Percentiles rank a stretch among this genome's conserved stretches.
These are phyloP conservation scores for Alloteropsis semialata DNA, from an alignment of 176 grass and related monocot genomes.

Conservation along the genomic window DNA sequence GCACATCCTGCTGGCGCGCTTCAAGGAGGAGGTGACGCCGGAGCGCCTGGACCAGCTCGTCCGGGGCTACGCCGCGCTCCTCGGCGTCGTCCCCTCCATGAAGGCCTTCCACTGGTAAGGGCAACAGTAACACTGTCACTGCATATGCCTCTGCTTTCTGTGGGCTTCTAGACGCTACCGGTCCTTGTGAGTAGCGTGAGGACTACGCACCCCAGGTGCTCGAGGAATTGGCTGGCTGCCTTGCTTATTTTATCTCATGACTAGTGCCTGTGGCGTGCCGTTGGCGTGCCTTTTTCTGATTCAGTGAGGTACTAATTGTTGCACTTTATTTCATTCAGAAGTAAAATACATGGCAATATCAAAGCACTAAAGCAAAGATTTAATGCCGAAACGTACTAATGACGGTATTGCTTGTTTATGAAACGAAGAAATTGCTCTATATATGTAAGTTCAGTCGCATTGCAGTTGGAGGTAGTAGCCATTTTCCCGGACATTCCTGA, in stretches of 20 bases:
- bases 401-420: too few relatives aligned
- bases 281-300: too few relatives aligned
- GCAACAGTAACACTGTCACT: neutral
- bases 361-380: too few relatives aligned
- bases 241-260: neutral
- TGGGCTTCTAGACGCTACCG: too few relatives aligned
- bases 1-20: conserved; percentile 68
- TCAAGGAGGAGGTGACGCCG: conserved; percentile 71
- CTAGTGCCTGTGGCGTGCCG: too few relatives aligned
- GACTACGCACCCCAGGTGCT: conserved; percentile 9
- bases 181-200: neutral
- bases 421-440: too few relatives aligned
- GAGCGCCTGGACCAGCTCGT: conserved; percentile 56
- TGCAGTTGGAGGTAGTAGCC: too few relatives aligned
- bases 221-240: neutral
- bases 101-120: conserved; percentile 82
- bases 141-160: neutral
- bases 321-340: too few relatives aligned
- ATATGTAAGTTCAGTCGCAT: too few relatives aligned
- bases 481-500: conserved; percentile 95
- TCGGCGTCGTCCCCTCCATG: conserved; percentile 66
- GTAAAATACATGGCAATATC: too few relatives aligned
- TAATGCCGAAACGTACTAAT: too few relatives aligned
- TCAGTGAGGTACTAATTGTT: too few relatives aligned
- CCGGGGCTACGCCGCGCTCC: conserved; percentile 72